A percentile compares a stretch with the other conserved stretches of the same genome.
Conservation (phyloP, 73 alveolate species). For the Blepharisma stoltei region DNA sequence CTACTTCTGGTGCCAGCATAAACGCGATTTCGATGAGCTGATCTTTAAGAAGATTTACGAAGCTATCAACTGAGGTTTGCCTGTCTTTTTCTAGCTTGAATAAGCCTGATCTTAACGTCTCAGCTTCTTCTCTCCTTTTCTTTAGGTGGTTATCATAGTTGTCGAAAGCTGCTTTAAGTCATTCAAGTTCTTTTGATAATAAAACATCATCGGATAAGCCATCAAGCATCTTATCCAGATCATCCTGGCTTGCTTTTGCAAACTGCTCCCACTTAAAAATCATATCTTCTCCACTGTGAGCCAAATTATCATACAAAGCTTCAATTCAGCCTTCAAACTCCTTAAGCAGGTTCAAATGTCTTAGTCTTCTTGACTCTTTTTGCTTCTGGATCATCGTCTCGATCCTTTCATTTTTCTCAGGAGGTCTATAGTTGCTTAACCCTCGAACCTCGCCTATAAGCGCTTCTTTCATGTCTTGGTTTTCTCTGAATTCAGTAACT, state of each 20-base stretch:
- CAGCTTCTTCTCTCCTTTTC: conserved; percentile 49
- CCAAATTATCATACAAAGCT: conserved; percentile 53
- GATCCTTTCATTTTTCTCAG: conserved; percentile 44
- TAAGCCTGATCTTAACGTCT: conserved; percentile 39
- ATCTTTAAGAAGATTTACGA: conserved; percentile 41
- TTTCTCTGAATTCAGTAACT: conserved; percentile 7
- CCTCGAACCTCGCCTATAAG: conserved; percentile 22
- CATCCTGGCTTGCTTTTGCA: conserved; percentile 53
- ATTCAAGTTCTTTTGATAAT: conserved; percentile 53
- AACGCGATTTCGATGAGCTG: conserved; percentile 60
- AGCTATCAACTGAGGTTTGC: conserved; percentile 39
- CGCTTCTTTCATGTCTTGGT: neutral
- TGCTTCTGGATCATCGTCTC: conserved; percentile 56
- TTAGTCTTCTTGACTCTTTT: conserved; percentile 55
- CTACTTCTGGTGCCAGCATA: conserved; percentile 63
- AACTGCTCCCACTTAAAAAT: conserved; percentile 45
- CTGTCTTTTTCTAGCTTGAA: conserved; percentile 48
- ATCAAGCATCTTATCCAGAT: conserved; percentile 41
- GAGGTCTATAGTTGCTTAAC: conserved; percentile 25
- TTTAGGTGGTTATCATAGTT: conserved; percentile 39
- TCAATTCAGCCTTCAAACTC: conserved; percentile 65
- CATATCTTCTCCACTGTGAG: conserved; percentile 45
- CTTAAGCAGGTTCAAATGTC: conserved; percentile 60
- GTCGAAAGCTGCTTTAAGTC: conserved; percentile 57
- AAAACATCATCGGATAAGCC: conserved; percentile 51